Conservation (phyloP, 176 grass and related monocot species). For the Eragrostis nindensis region DNA sequence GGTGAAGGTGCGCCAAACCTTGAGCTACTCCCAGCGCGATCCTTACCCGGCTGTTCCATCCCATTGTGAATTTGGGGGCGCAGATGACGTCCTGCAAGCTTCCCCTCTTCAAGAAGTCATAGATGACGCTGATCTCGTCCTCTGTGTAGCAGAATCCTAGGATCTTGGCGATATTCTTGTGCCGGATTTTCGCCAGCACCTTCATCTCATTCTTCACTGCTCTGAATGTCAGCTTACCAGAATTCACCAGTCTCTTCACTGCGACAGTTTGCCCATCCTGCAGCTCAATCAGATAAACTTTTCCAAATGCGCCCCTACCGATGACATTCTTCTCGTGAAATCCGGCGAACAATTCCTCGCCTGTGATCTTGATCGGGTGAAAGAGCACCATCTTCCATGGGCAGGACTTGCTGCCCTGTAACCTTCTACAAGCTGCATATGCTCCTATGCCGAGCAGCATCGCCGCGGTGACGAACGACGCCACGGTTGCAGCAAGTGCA, state of each 20-base stretch:
- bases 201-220: conserved; percentile 66
- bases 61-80: conserved; percentile 37
- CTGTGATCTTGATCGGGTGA: conserved; percentile 58
- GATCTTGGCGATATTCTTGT: conserved; percentile 67
- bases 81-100: conserved; percentile 60
- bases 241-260: conserved; percentile 57
- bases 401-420: not conserved
- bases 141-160: conserved; percentile 66
- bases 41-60: conserved; percentile 53
- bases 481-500: conserved; percentile 43
- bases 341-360: conserved; percentile 53
- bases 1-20: conserved; percentile 66
- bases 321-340: conserved; percentile 58
- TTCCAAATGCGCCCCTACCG: conserved; percentile 66
- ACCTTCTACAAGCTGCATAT: conserved; percentile 37
- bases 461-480: conserved; percentile 36
- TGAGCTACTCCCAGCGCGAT: conserved; percentile 66
- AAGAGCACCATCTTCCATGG: conserved; percentile 72
- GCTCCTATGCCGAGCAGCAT: conserved; percentile 46
- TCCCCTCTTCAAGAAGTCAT: conserved; percentile 57
- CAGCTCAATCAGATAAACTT: conserved; percentile 46
- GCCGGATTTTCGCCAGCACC: conserved; percentile 60
- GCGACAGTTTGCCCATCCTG: conserved; percentile 51
- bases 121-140: conserved; percentile 54
- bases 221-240: conserved; percentile 54